Evolutionary conservation across 106 monocot genomes (phyloP).

Genomic region (Ottelia alismoides): DNA sequence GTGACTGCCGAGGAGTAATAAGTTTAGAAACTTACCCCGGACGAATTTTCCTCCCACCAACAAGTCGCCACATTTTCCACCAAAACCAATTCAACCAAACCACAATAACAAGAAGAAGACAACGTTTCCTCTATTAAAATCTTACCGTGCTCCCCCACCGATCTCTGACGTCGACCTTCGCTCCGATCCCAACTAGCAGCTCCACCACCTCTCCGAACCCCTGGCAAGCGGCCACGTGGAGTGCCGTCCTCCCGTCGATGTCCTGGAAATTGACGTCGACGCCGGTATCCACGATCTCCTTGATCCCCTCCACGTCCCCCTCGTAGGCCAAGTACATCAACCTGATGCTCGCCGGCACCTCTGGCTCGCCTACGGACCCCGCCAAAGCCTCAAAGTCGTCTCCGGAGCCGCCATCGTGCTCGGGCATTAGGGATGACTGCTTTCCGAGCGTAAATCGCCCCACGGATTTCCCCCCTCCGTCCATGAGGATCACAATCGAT

Average conservation of each 20-base stretch:
- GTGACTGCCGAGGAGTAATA: too few species aligned
- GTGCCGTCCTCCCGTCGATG: conserved; percentile 60
- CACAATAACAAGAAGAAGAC: too few species aligned
- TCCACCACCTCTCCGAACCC: conserved; percentile 33
- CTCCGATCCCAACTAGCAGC: conserved; percentile 42
- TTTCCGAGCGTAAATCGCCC: conserved; percentile 34
- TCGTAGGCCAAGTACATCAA: conserved; percentile 72
- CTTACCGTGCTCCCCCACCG: conserved; percentile 82
- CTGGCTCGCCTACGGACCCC: not conserved
- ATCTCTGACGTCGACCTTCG: conserved; percentile 39
- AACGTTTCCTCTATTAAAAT: too few species aligned
- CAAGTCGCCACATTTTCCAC: too few species aligned
- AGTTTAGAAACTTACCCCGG: too few species aligned
- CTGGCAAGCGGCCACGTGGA: conserved; percentile 87
- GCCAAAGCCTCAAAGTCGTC: not conserved
- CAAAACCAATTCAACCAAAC: too few species aligned
- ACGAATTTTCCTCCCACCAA: too few species aligned
- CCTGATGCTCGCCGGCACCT: conserved; percentile 19
- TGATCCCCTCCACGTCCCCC: conserved; percentile 55
- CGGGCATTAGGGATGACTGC: conserved; percentile 48
- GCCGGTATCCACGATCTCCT: conserved; percentile 39
- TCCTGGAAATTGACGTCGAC: conserved; percentile 50
- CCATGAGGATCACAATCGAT: too few species aligned
- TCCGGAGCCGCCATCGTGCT: conserved; percentile 1
- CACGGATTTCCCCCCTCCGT: too few species aligned